phyloP scores from a whole-genome alignment of 2,329 filamentous ascomycete species.

The Claviceps paspali region DNA sequence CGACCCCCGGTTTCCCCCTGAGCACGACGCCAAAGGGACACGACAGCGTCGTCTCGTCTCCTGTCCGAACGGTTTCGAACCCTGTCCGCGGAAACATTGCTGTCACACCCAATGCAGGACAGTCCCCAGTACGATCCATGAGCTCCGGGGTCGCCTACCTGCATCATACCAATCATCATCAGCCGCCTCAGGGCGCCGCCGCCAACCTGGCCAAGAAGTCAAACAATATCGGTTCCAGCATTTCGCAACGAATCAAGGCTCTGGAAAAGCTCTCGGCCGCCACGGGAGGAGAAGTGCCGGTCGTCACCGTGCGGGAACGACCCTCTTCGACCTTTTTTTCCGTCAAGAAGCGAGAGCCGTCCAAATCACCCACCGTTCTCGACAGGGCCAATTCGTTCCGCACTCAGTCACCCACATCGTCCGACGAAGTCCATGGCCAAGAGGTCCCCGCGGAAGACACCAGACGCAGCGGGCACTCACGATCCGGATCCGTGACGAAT shows the following conservation, averaged over 20 bases:
- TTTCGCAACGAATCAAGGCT: conserved; percentile 88
- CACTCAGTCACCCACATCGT: conserved; percentile 15
- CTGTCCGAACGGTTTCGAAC: conserved; percentile 33
- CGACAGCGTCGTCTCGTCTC: conserved; percentile 7
- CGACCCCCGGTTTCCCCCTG: conserved; percentile 43
- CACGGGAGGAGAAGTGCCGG: conserved; percentile 11
- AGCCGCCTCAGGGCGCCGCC: no score
- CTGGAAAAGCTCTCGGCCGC: conserved; percentile 58
- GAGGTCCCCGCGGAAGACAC: conserved; percentile 32
- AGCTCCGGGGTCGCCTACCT: conserved; percentile 42
- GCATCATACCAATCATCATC: conserved; percentile 36
- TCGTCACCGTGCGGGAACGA: conserved; percentile 17
- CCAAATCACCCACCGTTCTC: conserved; percentile 28
- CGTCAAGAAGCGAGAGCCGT: conserved; percentile 35
- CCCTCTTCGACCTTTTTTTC: conserved; percentile 44
- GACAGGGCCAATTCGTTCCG: conserved; percentile 28
- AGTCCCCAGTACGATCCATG: conserved; percentile 34
- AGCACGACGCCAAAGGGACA: conserved; percentile 8
- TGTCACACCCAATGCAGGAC: conserved; percentile 29
- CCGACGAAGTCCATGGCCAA: conserved; percentile 26
- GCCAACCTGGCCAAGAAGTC: conserved; percentile 46
- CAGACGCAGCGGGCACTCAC: conserved; percentile 22
- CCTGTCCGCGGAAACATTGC: conserved; percentile 28
- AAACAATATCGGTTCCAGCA: conserved; percentile 66
- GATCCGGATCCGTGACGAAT: conserved; percentile 39